Evolutionary conservation across 768 basidiomycete genomes (phyloP), one percentile per base, ranked within the genome.

Genomic region (Tulasnella sp.): DNA sequence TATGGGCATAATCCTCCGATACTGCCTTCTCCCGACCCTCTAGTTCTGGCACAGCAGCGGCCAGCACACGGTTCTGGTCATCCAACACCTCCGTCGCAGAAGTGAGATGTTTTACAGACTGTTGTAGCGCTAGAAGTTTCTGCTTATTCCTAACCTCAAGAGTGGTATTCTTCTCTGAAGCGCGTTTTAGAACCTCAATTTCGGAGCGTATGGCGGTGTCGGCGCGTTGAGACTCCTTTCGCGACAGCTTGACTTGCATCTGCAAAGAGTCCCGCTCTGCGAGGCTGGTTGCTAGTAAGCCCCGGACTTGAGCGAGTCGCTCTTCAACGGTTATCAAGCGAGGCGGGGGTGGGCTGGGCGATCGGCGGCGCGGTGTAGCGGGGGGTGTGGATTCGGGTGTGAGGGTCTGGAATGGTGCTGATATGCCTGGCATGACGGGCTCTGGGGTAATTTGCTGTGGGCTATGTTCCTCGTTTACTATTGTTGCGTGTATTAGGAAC

Each of bases 51-150:
- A 62, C 29, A 17, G 50, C 27, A 3, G 15, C 61, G 10, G 60
- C 54, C 4, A 53, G 59, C 12, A 62, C 64, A 29, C 69, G 65
- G 0, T 72, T 68, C 58, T 70, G 68, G 64, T 70, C 64, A 68
- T 82, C 69, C 56, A 80, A 64, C 12, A 77, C 72, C 21, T 71
- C 73, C 8, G 80, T 75, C 0, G 74, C 76, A 4, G 80, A 77
- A 63, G 79, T 81, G 9, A 87, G 82, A 55, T 88, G 82, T 66
- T 87, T 91, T 11, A 85, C 83, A 2, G 90, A 86, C 66, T 94
- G 91, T 68, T 93, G 91, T 41, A 94, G 72, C 0, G 92, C 88
- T 10, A 92, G 76, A 9, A 85, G 81, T 65, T 91, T 93, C 68
- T 94, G 92, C 45, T 82, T 81, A 9, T 84, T 82, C n/a, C 91